phyloP scores from a whole-genome alignment of 257 asterid species.

The Schizonepeta tenuifolia region DNA sequence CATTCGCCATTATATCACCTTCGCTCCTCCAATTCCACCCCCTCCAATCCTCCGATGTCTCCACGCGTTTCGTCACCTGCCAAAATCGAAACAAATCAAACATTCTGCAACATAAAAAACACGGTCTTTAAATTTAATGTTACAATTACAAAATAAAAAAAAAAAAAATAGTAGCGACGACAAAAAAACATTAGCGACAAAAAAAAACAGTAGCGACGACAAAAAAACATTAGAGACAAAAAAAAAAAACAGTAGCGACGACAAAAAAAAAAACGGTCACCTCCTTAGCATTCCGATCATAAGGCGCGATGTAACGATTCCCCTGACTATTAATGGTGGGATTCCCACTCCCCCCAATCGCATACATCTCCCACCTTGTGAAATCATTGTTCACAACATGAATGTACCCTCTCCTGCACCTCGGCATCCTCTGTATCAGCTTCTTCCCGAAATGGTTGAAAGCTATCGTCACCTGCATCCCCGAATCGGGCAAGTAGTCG shows the following conservation, averaged over 20 bases:
- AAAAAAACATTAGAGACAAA: no score
- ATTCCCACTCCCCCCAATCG: slow-evolving; percentile 47
- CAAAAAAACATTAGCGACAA: no score
- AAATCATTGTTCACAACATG: slow-evolving; percentile 46
- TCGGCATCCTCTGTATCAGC: slow-evolving; percentile 48
- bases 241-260: no score
- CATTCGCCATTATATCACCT: slow-evolving; percentile 38
- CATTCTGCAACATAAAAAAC: background rate
- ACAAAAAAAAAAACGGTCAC: background rate
- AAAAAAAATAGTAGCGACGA: no score
- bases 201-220: no score
- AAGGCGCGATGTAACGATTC: slow-evolving; percentile 45
- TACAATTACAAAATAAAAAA: no score
- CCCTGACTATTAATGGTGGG: slow-evolving; percentile 52
- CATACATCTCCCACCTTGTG: slow-evolving; percentile 51
- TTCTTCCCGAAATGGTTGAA: slow-evolving; percentile 46
- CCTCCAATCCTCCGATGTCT: slow-evolving; percentile 35
- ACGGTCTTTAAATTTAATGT: background rate
- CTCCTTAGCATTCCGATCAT: slow-evolving; percentile 45
- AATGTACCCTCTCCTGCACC: slow-evolving; percentile 48
- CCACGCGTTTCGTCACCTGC: slow-evolving; percentile 40
- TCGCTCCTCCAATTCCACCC: slow-evolving; percentile 48
- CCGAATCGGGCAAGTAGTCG: slow-evolving; percentile 37
- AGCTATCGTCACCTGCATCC: slow-evolving; percentile 44
- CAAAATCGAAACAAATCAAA: background rate